phyloP scores from a whole-genome alignment of 805 yeast species.

The Metschnikowia sp. region DNA sequence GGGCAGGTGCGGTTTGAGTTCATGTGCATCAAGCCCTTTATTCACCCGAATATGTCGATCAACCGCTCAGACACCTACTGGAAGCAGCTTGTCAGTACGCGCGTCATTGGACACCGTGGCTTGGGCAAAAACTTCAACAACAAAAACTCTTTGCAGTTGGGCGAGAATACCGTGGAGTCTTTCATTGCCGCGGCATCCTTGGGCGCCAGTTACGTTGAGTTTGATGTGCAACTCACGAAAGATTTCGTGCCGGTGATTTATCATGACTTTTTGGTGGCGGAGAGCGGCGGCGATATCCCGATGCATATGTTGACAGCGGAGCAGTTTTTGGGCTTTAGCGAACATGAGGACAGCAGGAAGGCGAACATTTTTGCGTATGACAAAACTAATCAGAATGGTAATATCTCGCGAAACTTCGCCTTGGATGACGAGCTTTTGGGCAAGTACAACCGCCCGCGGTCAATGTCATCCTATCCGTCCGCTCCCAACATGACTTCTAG shows the following conservation, averaged over 20 bases:
- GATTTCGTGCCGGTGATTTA: slow-evolving; percentile 90
- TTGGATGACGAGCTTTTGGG: slow-evolving; percentile 36
- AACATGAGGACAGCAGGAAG: slow-evolving; percentile 16
- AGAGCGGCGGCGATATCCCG: slow-evolving; percentile 93
- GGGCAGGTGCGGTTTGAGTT: slow-evolving; percentile 79
- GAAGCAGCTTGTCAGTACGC: slow-evolving; percentile 82
- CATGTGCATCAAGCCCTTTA: slow-evolving; percentile 66
- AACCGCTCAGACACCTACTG: slow-evolving; percentile 77
- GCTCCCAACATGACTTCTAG: slow-evolving; percentile 26
- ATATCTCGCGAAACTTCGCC: slow-evolving; percentile 22
- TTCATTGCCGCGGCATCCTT: slow-evolving; percentile 94
- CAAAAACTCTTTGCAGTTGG: slow-evolving; percentile 79
- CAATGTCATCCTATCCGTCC: slow-evolving; percentile 37
- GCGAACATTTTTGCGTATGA: slow-evolving; percentile 10
- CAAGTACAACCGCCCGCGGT: slow-evolving; percentile 34
- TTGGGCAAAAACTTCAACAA: slow-evolving; percentile 79
- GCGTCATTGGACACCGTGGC: slow-evolving; percentile 96
- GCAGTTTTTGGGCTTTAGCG: slow-evolving; percentile 68
- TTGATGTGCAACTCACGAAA: slow-evolving; percentile 92
- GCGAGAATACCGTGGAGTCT: slow-evolving; percentile 93
- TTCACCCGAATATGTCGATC: slow-evolving; percentile 64
- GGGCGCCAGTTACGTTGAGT: slow-evolving; percentile 95
- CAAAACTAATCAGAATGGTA: slow-evolving; percentile 12
- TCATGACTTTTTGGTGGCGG: slow-evolving; percentile 92
- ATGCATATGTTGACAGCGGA: slow-evolving; percentile 90